phyloP scores from a whole-genome alignment of 306 rosid species.

The Pyrus pyrifolia region DNA sequence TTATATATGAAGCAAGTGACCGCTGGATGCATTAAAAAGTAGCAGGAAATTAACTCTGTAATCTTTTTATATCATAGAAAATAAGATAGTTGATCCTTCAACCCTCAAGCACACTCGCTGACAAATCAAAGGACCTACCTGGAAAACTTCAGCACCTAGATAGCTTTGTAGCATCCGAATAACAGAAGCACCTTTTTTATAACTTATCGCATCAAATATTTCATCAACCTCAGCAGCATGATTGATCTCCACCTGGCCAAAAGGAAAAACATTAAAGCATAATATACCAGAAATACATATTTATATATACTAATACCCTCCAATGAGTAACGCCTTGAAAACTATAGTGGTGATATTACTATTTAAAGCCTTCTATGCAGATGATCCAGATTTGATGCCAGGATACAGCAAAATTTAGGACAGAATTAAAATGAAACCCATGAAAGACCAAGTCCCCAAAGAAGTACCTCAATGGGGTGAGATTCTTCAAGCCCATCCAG shows the following conservation, averaged over 20 bases:
- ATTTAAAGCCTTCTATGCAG: background rate
- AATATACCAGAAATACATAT: background rate
- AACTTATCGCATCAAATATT: constrained; percentile 89
- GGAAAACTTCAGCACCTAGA: constrained; percentile 86
- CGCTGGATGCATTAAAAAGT: constrained; percentile 40
- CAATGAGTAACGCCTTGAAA: background rate
- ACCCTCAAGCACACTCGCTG: background rate
- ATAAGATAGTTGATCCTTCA: background rate
- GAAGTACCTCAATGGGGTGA: constrained; percentile 86
- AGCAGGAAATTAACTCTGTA: background rate
- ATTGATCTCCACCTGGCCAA: constrained; percentile 79
- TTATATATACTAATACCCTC: background rate
- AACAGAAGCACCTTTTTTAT: constrained; percentile 85
- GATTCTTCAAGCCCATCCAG: constrained; percentile 90
- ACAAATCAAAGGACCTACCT: constrained; percentile 48
- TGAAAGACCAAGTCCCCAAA: constrained; percentile 1
- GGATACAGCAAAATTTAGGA: background rate
- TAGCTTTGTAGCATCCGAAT: constrained; percentile 95
- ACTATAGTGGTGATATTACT: background rate
- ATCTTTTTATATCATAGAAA: background rate
- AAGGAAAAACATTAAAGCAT: background rate
- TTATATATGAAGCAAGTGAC: constrained; percentile 84
- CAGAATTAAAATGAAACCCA: background rate
- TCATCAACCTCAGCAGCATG: constrained; percentile 86
- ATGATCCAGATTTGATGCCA: background rate